phyloP scores from a whole-genome alignment of 2,329 filamentous ascomycete genomes.

The Stenocarpella maydis region DNA sequence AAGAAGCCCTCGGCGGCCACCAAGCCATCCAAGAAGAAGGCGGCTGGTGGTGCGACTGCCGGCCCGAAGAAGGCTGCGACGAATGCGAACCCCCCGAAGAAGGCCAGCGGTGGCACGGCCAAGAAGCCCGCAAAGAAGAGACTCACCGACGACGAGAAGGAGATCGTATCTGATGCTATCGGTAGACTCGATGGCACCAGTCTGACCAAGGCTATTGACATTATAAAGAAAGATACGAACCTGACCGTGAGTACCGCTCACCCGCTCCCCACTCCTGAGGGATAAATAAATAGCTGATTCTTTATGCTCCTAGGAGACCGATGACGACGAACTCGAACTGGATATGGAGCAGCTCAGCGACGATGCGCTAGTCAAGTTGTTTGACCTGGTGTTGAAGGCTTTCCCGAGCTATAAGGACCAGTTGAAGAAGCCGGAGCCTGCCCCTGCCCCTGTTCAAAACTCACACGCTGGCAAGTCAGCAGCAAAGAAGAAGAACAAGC shows the following conservation, averaged over 20 bases:
- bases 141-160: slow-evolving; percentile 84
- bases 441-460: slow-evolving; percentile 36
- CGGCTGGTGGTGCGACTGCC: slow-evolving; percentile 37
- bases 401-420: slow-evolving; percentile 48
- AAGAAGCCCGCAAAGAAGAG: slow-evolving; percentile 62
- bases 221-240: slow-evolving; percentile 87
- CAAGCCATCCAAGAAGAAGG: slow-evolving; percentile 64
- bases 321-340: slow-evolving; percentile 65
- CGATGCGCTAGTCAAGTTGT: slow-evolving; percentile 63
- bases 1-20: slow-evolving; percentile 60
- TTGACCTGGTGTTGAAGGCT: slow-evolving; percentile 51
- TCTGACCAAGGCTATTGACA: slow-evolving; percentile 81
- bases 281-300: slow-evolving; percentile 40
- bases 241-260: slow-evolving; percentile 65
- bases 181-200: slow-evolving; percentile 80
- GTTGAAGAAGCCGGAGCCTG: slow-evolving; percentile 44
- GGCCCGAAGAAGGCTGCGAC: slow-evolving; percentile 53
- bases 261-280: no score
- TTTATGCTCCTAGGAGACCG: slow-evolving; percentile 58
- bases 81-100: slow-evolving; percentile 47
- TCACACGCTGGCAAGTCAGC: slow-evolving; percentile 42
- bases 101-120: slow-evolving; percentile 41
- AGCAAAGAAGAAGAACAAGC: slow-evolving; percentile 78
- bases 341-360: slow-evolving; percentile 66
- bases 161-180: slow-evolving; percentile 87